Percentiles rank a stretch among this genome's conserved stretches.
Evolutionary conservation across 345 rosid genomes (phyloP).

Genomic region (Pelargonium nanum): DNA sequence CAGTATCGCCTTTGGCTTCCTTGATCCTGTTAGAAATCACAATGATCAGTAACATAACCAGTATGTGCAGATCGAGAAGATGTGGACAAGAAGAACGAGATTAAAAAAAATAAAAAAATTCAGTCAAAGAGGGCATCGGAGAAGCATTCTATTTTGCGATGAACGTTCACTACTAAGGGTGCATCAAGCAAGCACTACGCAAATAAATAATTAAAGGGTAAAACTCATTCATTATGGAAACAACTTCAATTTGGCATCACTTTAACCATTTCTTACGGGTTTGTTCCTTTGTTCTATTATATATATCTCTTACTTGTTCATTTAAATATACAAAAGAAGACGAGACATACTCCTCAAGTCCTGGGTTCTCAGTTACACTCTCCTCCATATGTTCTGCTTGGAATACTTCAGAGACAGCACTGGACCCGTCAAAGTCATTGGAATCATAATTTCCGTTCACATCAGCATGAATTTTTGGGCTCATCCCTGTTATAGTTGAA

Average conservation of each 20-base stretch:
- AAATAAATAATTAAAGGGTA: too few species aligned
- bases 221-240: too few species aligned
- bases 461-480: constrained; percentile 14
- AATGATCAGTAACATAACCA: constrained; percentile 3
- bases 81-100: not conserved
- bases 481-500: constrained; percentile 19
- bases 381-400: constrained; percentile 23
- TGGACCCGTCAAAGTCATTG: constrained; percentile 20
- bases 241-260: too few species aligned
- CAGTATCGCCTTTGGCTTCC: not conserved
- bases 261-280: too few species aligned
- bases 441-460: constrained; percentile 12
- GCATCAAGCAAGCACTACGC: too few species aligned
- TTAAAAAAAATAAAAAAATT: too few species aligned
- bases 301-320: not conserved
- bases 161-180: too few species aligned
- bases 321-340: not conserved
- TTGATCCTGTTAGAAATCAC: constrained; percentile 5
- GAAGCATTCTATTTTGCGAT: too few species aligned
- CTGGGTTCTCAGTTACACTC: constrained; percentile 14
- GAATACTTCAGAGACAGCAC: constrained; percentile 25
- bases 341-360: not conserved
- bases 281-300: not conserved
- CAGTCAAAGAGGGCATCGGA: too few species aligned
- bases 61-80: not conserved